These are phyloP conservation scores for Neoarthrinium moseri DNA, from an alignment of 2,329 filamentous ascomycete species.

Conservation along the genomic window DNA sequence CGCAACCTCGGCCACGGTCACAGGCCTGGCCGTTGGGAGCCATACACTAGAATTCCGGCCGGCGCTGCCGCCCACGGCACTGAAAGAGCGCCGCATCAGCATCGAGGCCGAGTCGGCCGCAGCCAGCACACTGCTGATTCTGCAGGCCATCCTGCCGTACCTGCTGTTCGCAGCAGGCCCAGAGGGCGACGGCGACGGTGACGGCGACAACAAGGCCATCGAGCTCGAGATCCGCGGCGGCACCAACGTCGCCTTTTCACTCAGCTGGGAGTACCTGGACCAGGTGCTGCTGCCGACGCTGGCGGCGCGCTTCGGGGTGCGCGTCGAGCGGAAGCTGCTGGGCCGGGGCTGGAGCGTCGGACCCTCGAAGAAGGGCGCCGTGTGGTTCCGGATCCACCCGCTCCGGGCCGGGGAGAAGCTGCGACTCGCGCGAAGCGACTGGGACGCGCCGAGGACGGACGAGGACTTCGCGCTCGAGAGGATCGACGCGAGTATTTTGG, in stretches of 20 bases:
- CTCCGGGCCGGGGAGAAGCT: conserved; percentile 35
- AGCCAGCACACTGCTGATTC: conserved; percentile 55
- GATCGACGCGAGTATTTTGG: conserved; percentile 52
- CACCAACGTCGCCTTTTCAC: conserved; percentile 57
- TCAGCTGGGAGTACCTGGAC: conserved; percentile 61
- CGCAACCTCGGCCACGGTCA: conserved; percentile 48
- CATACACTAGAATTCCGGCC: conserved; percentile 48
- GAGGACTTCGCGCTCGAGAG: conserved; percentile 33
- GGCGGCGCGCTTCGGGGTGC: conserved; percentile 47
- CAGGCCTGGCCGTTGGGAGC: conserved; percentile 51
- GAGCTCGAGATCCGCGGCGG: conserved; percentile 54
- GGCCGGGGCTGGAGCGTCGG: conserved; percentile 52
- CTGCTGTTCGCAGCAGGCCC: conserved; percentile 46
- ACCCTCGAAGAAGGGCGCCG: conserved; percentile 36
- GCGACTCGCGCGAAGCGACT: conserved; percentile 29
- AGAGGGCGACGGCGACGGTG: conserved; percentile 20
- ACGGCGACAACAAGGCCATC: conserved; percentile 40
- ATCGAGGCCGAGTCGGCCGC: conserved; percentile 49
- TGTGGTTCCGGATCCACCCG: conserved; percentile 45
- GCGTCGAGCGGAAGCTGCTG: conserved; percentile 42
- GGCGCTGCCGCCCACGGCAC: conserved; percentile 32
- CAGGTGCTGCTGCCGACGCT: conserved; percentile 58
- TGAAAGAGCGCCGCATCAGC: conserved; percentile 41
- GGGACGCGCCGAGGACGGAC: conserved; percentile 13
- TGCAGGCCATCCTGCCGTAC: conserved; percentile 61